Percentiles rank a stretch among this genome's conserved stretches.
phyloP scores from a whole-genome alignment of 2,329 filamentous ascomycete species.

The Shiraia sp. region DNA sequence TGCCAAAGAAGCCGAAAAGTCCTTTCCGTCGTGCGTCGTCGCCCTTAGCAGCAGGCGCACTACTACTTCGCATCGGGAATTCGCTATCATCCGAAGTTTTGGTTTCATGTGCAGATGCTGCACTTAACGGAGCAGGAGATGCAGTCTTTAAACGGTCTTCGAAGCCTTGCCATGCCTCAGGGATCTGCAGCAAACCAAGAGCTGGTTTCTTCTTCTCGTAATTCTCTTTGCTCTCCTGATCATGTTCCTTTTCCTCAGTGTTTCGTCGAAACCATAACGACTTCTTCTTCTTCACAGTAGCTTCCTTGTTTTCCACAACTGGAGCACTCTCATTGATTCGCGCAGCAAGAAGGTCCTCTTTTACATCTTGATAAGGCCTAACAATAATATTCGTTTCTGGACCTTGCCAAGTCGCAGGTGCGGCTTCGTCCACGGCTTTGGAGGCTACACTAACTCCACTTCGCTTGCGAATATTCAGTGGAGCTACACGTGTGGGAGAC shows the following conservation, averaged over 20 bases:
- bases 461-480: conserved; percentile 60
- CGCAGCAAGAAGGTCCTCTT: conserved; percentile 23
- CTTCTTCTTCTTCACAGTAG: conserved; percentile 48
- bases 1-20: conserved; percentile 58
- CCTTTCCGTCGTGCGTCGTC: conserved; percentile 47
- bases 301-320: conserved; percentile 27
- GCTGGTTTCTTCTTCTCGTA: conserved; percentile 32
- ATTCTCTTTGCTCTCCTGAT: conserved; percentile 28
- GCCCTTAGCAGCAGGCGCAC: conserved; percentile 35
- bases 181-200: conserved; percentile 33
- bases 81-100: conserved; percentile 43
- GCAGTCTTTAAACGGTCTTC: conserved; percentile 40
- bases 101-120: conserved; percentile 15
- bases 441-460: conserved; percentile 39
- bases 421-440: conserved; percentile 14
- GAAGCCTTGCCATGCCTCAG: conserved; percentile 41
- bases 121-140: conserved; percentile 2
- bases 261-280: conserved; percentile 52
- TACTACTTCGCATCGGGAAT: conserved; percentile 48
- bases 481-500: conserved; percentile 56
- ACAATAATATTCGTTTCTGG: conserved; percentile 14
- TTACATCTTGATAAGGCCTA: conserved; percentile 22
- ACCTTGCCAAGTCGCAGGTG: conserved; percentile 19
- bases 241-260: conserved; percentile 36
- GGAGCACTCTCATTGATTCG: conserved; percentile 13